Conservation (phyloP, 2,329 filamentous ascomycete genomes). For the Neopestalotiopsis rosae region DNA sequence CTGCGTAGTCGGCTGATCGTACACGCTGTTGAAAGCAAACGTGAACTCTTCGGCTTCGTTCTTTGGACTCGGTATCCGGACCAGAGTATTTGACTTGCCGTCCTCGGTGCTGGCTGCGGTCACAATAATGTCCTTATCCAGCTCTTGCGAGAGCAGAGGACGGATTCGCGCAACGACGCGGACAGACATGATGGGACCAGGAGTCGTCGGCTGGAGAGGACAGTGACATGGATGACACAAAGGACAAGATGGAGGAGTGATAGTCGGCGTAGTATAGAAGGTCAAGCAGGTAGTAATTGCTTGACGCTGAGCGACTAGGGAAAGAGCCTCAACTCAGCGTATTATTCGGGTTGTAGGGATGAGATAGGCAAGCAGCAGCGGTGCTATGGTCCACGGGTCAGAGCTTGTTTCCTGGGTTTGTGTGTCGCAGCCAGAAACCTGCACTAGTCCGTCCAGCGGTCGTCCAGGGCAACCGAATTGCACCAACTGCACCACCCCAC, state of each 20-base stretch:
- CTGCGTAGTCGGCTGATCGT: slow-evolving; percentile 79
- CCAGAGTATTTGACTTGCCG: slow-evolving; percentile 67
- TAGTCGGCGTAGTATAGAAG: not conserved
- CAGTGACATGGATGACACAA: slow-evolving; percentile 2
- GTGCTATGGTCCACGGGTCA: not conserved
- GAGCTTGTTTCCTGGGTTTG: not conserved
- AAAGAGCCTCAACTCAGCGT: slow-evolving; percentile 2
- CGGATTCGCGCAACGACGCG: slow-evolving; percentile 90
- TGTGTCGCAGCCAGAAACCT: not conserved
- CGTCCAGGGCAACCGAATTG: slow-evolving; percentile 8
- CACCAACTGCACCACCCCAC: not conserved
- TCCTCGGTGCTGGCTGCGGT: slow-evolving; percentile 66
- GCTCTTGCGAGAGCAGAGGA: slow-evolving; percentile 83
- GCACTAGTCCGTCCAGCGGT: not conserved
- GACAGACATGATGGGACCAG: slow-evolving; percentile 60
- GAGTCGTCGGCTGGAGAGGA: not conserved
- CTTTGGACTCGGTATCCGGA: slow-evolving; percentile 93
- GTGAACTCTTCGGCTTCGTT: slow-evolving; percentile 90
- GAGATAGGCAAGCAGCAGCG: slow-evolving; percentile 4
- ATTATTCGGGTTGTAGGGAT: not conserved
- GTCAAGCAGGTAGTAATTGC: not conserved
- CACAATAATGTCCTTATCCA: slow-evolving; percentile 88
- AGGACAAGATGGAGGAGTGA: not conserved
- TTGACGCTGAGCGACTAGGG: not conserved
- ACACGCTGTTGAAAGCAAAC: slow-evolving; percentile 94